A percentile compares a stretch with the other conserved stretches of the same genome.
phyloP scores from a whole-genome alignment of 331 rosid genomes.

The Stylosanthes scabra region DNA sequence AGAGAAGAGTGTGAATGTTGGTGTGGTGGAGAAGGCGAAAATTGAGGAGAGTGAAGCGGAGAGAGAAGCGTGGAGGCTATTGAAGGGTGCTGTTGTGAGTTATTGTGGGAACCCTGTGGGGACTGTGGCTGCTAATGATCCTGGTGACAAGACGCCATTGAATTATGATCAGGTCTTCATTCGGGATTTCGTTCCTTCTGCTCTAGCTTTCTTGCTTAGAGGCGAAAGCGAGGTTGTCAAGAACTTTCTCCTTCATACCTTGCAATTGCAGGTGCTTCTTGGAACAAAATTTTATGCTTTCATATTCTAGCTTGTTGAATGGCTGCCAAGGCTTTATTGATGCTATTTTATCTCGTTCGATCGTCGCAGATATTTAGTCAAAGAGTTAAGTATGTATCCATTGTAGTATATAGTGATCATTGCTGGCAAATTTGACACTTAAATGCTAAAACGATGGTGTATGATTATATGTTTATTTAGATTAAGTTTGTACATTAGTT shows the following conservation, averaged over 20 bases:
- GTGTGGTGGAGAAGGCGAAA: conserved; percentile 12
- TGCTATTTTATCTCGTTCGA: background rate
- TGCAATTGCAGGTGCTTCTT: conserved; percentile 86
- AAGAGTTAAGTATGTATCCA: background rate
- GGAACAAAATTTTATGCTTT: conserved; percentile 25
- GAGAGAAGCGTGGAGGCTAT: conserved; percentile 80
- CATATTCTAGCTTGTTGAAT: background rate
- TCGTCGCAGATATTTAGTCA: background rate
- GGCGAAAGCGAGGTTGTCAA: conserved; percentile 86
- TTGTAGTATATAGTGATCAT: conserved; percentile 20
- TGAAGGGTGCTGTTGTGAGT: conserved; percentile 70
- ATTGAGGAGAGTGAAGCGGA: conserved; percentile 56
- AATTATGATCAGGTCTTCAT: conserved; percentile 97
- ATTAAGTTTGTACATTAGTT: background rate
- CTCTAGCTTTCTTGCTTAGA: conserved; percentile 90
- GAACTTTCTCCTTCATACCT: conserved; percentile 94
- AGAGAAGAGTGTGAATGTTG: conserved; percentile 42
- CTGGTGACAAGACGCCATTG: conserved; percentile 69
- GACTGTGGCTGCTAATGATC: conserved; percentile 93
- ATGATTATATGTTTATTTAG: conserved; percentile 16
- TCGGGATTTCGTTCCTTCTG: conserved; percentile 88
- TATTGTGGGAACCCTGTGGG: conserved; percentile 96
- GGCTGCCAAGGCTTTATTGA: background rate
- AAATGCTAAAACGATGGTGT: conserved; percentile 7
- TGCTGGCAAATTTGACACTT: conserved; percentile 11